These are phyloP conservation scores for Stephanodiscus triporus DNA, from an alignment of 108 stramenopile species.

Conservation along the genomic window DNA sequence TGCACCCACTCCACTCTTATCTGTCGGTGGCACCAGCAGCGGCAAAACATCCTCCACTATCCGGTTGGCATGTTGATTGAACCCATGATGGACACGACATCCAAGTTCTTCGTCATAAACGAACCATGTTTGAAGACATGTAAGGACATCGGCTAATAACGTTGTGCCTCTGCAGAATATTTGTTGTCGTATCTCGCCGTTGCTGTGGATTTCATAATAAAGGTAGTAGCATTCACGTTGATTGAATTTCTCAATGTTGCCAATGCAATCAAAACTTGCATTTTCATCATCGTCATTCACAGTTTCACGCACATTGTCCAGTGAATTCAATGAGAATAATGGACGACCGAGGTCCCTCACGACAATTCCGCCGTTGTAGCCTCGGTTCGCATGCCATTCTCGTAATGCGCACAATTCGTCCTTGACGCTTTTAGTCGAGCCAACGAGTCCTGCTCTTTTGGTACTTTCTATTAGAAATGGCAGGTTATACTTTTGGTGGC, in stretches of 20 bases:
- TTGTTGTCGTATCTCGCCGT: conserved; percentile 58
- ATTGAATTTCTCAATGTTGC: conserved; percentile 13
- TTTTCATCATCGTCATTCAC: conserved; percentile 16
- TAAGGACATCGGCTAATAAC: conserved; percentile 51
- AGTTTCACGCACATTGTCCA: conserved; percentile 4
- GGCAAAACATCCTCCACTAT: conserved; percentile 62
- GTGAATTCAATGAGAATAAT: conserved; percentile 37
- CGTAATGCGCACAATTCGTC: conserved; percentile 59
- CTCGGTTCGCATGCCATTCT: conserved; percentile 56
- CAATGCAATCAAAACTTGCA: conserved; percentile 15
- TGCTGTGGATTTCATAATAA: conserved; percentile 60
- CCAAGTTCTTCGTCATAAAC: conserved; percentile 61
- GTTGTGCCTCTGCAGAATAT: conserved; percentile 72
- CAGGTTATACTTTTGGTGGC: conserved; percentile 19
- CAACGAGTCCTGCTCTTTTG: conserved; percentile 58
- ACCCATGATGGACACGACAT: conserved; percentile 60
- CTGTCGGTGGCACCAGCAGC: conserved; percentile 45
- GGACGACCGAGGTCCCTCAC: conserved; percentile 60
- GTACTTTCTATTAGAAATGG: conserved; percentile 38
- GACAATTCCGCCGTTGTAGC: conserved; percentile 64
- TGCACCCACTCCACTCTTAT: conserved; percentile 22
- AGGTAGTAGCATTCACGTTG: conserved; percentile 72
- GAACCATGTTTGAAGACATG: conserved; percentile 57
- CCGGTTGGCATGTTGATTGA: conserved; percentile 61
- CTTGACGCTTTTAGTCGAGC: conserved; percentile 55